A percentile compares a stretch with the other conserved stretches of the same genome.
Conservation (phyloP, 768 basidiomycete species). For the Asterophora parasitica region DNA sequence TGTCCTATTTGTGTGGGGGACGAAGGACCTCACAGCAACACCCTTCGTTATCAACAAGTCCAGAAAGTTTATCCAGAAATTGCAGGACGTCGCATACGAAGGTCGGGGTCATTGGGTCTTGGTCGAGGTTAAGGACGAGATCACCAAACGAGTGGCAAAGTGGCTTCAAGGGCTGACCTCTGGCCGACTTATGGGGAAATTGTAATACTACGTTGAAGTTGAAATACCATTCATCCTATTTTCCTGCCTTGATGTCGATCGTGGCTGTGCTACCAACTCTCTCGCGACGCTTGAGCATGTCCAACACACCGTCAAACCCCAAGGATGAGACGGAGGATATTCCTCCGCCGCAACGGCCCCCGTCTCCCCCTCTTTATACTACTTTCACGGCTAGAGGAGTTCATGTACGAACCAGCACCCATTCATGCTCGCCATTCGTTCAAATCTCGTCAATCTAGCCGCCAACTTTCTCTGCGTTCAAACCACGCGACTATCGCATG, state of each 20-base stretch:
- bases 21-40: constrained; percentile 45
- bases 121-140: constrained; percentile 53
- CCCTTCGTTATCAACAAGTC: constrained; percentile 36
- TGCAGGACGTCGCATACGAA: constrained; percentile 50
- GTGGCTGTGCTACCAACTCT: constrained; percentile 8
- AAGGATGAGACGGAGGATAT: constrained; percentile 59
- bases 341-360: constrained; percentile 52
- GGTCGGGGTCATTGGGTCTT: constrained; percentile 67
- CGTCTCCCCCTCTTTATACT: constrained; percentile 68
- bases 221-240: too few species aligned
- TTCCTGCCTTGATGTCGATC: too few species aligned
- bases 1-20: constrained; percentile 59
- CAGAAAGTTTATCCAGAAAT: constrained; percentile 43
- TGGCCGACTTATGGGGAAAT: constrained; percentile 10
- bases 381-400: constrained; percentile 67
- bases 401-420: constrained; percentile 51
- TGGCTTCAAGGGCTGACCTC: constrained; percentile 40
- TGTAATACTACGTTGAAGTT: constrained; percentile 8
- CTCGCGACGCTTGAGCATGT: constrained; percentile 10
- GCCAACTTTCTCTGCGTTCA: constrained; percentile 76
- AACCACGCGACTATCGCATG: constrained; percentile 69
- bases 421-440: constrained; percentile 9
- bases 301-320: constrained; percentile 17
- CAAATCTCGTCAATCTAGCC: constrained; percentile 37
- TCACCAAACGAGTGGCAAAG: constrained; percentile 42